Conservation (phyloP, 441 rosid genomes). For the Isatis lusitanica region DNA sequence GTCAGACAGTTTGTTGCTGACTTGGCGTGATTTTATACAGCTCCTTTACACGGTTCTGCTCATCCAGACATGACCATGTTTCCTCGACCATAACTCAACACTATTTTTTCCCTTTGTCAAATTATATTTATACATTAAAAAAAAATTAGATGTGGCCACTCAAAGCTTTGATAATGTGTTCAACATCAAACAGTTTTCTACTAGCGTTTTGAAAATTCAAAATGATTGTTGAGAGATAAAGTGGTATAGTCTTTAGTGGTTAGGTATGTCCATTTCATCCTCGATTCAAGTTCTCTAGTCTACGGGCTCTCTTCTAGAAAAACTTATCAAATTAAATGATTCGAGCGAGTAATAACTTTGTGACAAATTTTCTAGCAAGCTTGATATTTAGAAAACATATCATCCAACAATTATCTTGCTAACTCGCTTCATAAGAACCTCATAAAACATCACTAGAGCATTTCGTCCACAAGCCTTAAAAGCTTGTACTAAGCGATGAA, state of each 20-base stretch:
- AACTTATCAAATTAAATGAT: not conserved
- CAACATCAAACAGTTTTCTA: not conserved
- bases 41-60: conserved; percentile 26
- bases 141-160: not conserved
- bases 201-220: not conserved
- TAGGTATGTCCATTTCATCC: conserved; percentile 6
- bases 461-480: conserved; percentile 11
- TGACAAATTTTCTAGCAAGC: not conserved
- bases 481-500: conserved; percentile 1
- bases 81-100: conserved; percentile 13
- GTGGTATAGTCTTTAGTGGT: not conserved
- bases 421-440: not conserved
- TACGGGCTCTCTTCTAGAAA: not conserved
- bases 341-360: not conserved
- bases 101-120: conserved; percentile 2
- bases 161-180: not conserved
- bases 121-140: not conserved
- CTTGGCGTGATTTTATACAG: conserved; percentile 17
- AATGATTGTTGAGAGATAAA: not conserved
- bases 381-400: not conserved
- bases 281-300: not conserved
- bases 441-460: not conserved
- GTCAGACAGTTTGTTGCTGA: conserved; percentile 35
- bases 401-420: not conserved
- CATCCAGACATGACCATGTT: conserved; percentile 9